A percentile compares a stretch with the other conserved stretches of the same genome.
These are phyloP conservation scores for Mortierella claussenii DNA, from an alignment of 192 early-diverging fungal genomes.

Conservation along the genomic window DNA sequence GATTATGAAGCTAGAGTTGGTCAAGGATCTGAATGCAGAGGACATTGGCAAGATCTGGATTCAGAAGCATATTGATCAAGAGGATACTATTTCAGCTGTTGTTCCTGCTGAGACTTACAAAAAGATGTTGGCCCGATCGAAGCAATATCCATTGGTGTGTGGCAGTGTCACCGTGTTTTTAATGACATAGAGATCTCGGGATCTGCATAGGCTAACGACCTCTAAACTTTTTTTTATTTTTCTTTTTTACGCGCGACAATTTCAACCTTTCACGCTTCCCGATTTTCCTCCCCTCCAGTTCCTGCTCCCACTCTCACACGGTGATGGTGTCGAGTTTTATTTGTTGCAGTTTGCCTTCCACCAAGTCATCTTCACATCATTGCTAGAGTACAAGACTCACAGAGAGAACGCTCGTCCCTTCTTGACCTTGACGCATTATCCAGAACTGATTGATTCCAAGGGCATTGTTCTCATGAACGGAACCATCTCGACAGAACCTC, in stretches of 20 bases:
- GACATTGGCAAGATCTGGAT: slow-evolving; percentile 77
- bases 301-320: slow-evolving; percentile 84
- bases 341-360: slow-evolving; percentile 87
- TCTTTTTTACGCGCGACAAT: background rate
- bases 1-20: slow-evolving; percentile 63
- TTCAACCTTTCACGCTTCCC: too few species aligned
- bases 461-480: slow-evolving; percentile 93
- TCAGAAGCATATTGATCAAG: slow-evolving; percentile 70
- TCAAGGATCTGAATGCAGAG: slow-evolving; percentile 53
- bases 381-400: slow-evolving; percentile 91
- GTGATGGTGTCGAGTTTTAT: slow-evolving; percentile 87
- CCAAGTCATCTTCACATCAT: slow-evolving; percentile 87
- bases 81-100: slow-evolving; percentile 67
- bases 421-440: slow-evolving; percentile 89
- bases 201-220: too few species aligned
- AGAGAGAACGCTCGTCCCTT: slow-evolving; percentile 79
- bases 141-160: slow-evolving; percentile 69
- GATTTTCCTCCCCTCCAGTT: slow-evolving; percentile 65
- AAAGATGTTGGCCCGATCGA: slow-evolving; percentile 61
- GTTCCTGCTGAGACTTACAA: slow-evolving; percentile 71
- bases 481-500: slow-evolving; percentile 66
- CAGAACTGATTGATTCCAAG: slow-evolving; percentile 82
- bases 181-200: too few species aligned
- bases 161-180: too few species aligned
- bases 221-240: too few species aligned